phyloP scores from a whole-genome alignment of 2,329 filamentous ascomycete genomes.

The Teratosphaeria destructans region DNA sequence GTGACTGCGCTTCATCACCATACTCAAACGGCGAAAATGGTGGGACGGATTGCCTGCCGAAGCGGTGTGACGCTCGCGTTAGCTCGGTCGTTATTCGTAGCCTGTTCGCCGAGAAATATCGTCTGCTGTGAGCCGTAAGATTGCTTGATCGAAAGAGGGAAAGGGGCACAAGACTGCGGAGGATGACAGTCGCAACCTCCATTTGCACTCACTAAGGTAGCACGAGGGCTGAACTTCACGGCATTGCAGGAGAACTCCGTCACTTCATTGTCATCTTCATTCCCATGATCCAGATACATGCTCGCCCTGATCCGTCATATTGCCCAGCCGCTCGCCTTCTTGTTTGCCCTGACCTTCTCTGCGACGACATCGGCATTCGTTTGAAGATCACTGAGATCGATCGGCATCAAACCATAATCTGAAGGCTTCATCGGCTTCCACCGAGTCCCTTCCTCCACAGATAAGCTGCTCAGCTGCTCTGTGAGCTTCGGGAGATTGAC shows the following conservation, averaged over 20 bases:
- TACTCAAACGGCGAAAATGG: background rate
- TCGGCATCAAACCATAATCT: constrained; percentile 17
- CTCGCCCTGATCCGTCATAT: constrained; percentile 16
- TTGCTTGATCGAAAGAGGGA: background rate
- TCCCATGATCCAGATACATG: background rate
- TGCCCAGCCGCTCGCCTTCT: constrained; percentile 28
- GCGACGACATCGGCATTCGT: constrained; percentile 17
- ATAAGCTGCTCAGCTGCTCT: constrained; percentile 13
- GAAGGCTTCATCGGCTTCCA: constrained; percentile 8
- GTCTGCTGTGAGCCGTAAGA: background rate
- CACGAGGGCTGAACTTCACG: too few species aligned
- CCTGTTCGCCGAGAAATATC: background rate
- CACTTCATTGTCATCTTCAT: background rate
- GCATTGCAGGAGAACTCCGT: background rate
- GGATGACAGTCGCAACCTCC: background rate
- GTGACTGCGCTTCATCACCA: background rate
- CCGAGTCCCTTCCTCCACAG: constrained; percentile 8
- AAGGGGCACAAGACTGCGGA: background rate
- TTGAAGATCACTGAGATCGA: constrained; percentile 15
- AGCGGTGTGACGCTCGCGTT: background rate
- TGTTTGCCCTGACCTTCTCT: constrained; percentile 24
- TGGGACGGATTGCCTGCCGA: background rate
- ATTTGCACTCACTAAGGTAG: background rate
- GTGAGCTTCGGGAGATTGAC: constrained; percentile 14
- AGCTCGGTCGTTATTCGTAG: background rate